A percentile compares a stretch with the other conserved stretches of the same genome.
Conservation (phyloP, 2,329 filamentous ascomycete species). For the Penicillium sp. region DNA sequence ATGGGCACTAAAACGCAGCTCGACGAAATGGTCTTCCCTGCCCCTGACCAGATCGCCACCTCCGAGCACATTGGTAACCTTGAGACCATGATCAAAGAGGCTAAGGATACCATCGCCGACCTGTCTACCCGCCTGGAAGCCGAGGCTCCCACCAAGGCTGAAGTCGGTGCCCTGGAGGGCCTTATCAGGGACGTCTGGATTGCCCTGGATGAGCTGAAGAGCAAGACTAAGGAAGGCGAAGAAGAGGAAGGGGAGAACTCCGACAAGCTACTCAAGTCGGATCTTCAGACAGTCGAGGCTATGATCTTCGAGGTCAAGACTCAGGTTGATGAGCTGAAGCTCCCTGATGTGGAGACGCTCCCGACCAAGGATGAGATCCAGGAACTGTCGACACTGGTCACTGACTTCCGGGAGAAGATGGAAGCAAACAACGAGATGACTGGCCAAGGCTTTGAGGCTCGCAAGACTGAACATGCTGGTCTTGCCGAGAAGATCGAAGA, state of each 20-base stretch:
- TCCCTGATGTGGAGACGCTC: conserved; percentile 64
- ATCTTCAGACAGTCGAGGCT: conserved; percentile 74
- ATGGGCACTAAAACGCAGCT: conserved; percentile 83
- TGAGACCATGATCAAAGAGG: conserved; percentile 67
- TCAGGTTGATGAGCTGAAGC: conserved; percentile 66
- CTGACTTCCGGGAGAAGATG: conserved; percentile 60
- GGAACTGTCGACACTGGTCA: conserved; percentile 64
- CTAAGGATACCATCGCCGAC: conserved; percentile 65
- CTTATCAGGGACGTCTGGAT: conserved; percentile 72
- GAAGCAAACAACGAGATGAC: conserved; percentile 66
- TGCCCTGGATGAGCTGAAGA: conserved; percentile 66
- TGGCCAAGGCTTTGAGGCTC: conserved; percentile 73
- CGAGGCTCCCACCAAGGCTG: conserved; percentile 68
- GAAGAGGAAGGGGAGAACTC: conserved; percentile 36
- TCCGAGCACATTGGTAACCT: conserved; percentile 57
- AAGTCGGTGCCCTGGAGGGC: conserved; percentile 69
- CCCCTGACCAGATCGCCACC: conserved; percentile 62
- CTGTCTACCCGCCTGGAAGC: conserved; percentile 63
- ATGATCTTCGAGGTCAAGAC: conserved; percentile 81
- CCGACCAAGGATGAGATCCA: conserved; percentile 72
- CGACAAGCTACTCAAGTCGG: conserved; percentile 70
- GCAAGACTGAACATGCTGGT: conserved; percentile 74
- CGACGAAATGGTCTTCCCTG: conserved; percentile 65
- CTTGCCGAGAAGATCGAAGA: conserved; percentile 73
- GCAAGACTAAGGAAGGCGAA: conserved; percentile 36